phyloP scores from a whole-genome alignment of 106 monocot species.

The Narthecium ossifragum region DNA sequence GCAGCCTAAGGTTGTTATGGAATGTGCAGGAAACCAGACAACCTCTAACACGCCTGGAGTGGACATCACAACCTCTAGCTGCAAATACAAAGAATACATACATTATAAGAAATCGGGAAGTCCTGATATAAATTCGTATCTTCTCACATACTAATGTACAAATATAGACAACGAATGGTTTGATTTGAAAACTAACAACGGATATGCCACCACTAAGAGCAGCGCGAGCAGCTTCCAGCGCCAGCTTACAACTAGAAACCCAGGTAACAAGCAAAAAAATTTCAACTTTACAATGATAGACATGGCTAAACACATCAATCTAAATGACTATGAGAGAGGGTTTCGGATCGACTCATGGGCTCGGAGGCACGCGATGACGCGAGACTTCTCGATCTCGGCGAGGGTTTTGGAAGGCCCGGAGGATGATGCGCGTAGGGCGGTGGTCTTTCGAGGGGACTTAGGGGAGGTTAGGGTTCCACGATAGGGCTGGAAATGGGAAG shows the following conservation, averaged over 20 bases:
- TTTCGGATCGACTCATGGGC: conserved; percentile 40
- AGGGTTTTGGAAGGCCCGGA: conserved; percentile 29
- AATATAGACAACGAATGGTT: background rate
- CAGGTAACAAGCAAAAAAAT: background rate
- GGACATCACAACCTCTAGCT: conserved; percentile 90
- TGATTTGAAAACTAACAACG: conserved; percentile 41
- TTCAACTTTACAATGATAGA: background rate
- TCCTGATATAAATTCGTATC: background rate
- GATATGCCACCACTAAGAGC: conserved; percentile 70
- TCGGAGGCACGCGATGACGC: conserved; percentile 81
- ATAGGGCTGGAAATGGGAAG: no score
- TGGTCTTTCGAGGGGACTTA: no score
- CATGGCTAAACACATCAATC: background rate
- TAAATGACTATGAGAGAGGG: background rate
- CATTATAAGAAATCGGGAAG: background rate
- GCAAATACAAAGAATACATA: conserved; percentile 6
- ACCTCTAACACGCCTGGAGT: conserved; percentile 87
- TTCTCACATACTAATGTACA: background rate
- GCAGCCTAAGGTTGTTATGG: background rate
- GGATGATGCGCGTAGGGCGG: no score
- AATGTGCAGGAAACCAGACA: conserved; percentile 5
- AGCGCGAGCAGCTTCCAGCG: conserved; percentile 78
- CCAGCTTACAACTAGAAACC: conserved; percentile 40
- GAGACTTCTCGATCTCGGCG: conserved; percentile 36
- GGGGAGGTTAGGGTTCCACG: no score